phyloP scores from a whole-genome alignment of 2,329 filamentous ascomycete genomes.

The Cercospora beticola region DNA sequence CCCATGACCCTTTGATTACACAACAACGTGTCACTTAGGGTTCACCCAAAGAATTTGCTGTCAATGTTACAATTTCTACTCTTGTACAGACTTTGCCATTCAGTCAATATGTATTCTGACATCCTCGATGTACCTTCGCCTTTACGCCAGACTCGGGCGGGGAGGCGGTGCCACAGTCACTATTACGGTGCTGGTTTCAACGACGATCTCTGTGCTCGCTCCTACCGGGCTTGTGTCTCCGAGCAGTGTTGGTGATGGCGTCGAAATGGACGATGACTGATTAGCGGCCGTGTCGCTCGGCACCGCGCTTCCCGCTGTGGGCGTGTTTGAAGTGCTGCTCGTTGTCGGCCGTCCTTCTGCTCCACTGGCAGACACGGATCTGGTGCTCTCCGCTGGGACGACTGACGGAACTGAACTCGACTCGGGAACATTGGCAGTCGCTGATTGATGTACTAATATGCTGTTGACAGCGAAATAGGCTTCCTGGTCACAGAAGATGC shows the following conservation, averaged over 20 bases:
- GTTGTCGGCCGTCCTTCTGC: constrained; percentile 23
- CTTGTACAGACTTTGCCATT: neutral
- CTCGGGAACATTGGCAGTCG: constrained; percentile 15
- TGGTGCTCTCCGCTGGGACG: constrained; percentile 23
- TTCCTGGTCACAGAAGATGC: constrained; percentile 12
- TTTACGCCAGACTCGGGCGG: neutral
- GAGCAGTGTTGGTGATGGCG: neutral
- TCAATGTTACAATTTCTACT: neutral
- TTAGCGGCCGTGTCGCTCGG: neutral
- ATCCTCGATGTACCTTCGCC: neutral
- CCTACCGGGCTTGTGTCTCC: neutral
- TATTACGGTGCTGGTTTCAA: constrained; percentile 6
- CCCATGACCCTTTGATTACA: neutral
- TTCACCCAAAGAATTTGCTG: neutral
- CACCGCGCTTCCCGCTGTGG: neutral
- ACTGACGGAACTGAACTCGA: constrained; percentile 21
- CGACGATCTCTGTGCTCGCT: neutral
- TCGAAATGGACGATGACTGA: neutral
- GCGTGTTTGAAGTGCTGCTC: neutral
- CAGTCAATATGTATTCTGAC: neutral
- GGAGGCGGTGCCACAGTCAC: neutral
- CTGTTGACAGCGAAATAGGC: constrained; percentile 45
- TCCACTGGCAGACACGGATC: constrained; percentile 20
- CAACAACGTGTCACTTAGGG: neutral
- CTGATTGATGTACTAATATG: constrained; percentile 39